Evolutionary conservation across 495 filamentous ascomycete genomes (phyloP), one percentile per base, ranked within the genome.

Genomic region (Cairneyella variabilis): DNA sequence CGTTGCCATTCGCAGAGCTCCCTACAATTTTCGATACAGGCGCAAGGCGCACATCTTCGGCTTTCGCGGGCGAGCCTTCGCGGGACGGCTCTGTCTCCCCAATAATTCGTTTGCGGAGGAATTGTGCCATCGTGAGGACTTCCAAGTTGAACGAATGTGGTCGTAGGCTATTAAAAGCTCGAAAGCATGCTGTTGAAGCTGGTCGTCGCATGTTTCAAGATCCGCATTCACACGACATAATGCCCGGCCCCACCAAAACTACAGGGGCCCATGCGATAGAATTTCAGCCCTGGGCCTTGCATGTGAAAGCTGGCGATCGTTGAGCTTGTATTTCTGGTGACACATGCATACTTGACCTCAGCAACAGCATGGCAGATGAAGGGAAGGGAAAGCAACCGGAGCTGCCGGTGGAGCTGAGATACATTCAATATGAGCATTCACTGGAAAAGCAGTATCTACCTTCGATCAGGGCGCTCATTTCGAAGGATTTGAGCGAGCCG

Each of bases 401-500:
- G 12, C 50, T 73, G 20, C 73, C 77, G 9, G 56, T 73, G 25
- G 76, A 84, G 49, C 79, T 96, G 53, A 76, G 76, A 54, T 97
- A 96, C 69, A 76, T 90, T 54, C 89, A 88, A 64, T 99, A 97
- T 66, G 79, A 90, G 48, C 78, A 82, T 61, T 66, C 74, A 7
- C 84, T 90, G 56, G 95, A 97, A 64, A 79, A 83, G 28, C 70
- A 80, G 43, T 95, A 93, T 60, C 83, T 97, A 39, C 82, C 90
- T 40, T 80, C 88, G 20, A 97, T 99, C 71, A 82, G 95, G 47
- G 82, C 90, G 50, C 70, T 99, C 63, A 99, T 99, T 65, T 95
- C 91, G 23, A 93, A 92, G 55, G 95, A 97, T 65, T 82, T 99
- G 23, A 97, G 92, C 53, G 95, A 99, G 66, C 95, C 95, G 1